Conservation (phyloP, 73 alveolate species). For the Durusdinium trenchii region DNA sequence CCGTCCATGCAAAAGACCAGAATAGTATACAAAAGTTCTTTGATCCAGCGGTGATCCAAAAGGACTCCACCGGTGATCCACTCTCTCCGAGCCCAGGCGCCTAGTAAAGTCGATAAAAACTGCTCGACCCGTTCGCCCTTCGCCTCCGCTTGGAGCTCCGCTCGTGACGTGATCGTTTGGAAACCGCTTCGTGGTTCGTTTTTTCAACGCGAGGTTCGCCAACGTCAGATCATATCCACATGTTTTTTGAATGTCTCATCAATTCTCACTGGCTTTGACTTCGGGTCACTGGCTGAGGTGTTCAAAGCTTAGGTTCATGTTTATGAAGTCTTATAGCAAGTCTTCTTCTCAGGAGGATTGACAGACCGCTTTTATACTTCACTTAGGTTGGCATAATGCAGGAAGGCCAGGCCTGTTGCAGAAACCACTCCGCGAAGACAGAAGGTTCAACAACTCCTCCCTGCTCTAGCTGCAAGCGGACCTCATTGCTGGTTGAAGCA, state of each 20-base stretch:
- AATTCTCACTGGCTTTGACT: not conserved
- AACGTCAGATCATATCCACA: too few relatives aligned
- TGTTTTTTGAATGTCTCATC: too few relatives aligned
- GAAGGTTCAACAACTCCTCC: constrained; percentile 76
- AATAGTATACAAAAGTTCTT: too few relatives aligned
- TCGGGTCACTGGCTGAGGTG: not conserved
- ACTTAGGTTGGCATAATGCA: not conserved
- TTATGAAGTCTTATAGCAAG: not conserved
- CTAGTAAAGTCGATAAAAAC: constrained; percentile 12
- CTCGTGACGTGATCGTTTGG: too few relatives aligned
- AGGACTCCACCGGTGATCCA: too few relatives aligned
- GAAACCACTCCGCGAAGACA: constrained; percentile 82
- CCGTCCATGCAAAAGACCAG: too few relatives aligned
- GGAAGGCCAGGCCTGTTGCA: constrained; percentile 51
- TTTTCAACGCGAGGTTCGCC: too few relatives aligned
- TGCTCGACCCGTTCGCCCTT: constrained; percentile 34
- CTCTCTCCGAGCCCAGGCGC: too few relatives aligned
- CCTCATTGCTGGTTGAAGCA: too few relatives aligned
- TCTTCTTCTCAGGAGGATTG: not conserved
- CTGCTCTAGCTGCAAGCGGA: constrained; percentile 68
- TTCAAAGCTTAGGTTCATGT: not conserved
- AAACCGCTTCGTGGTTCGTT: too few relatives aligned
- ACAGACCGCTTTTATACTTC: not conserved
- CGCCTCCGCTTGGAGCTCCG: too few relatives aligned
- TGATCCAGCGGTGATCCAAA: too few relatives aligned